These are phyloP conservation scores for Hypericum androsaemum DNA, from an alignment of 345 rosid genomes.

Conservation along the genomic window DNA sequence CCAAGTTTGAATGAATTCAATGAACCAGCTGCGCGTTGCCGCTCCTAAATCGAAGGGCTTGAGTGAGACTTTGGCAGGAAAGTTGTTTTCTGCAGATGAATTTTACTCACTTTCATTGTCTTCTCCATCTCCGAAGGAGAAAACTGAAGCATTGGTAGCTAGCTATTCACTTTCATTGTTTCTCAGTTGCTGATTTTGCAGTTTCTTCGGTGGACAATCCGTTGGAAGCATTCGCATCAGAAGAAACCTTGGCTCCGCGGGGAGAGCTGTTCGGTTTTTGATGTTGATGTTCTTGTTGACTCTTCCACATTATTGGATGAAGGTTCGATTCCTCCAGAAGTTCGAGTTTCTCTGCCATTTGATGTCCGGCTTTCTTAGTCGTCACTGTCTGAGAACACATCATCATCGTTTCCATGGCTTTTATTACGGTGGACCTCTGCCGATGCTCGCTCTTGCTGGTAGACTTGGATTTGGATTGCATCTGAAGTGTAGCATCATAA, in stretches of 20 bases:
- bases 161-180: slow-evolving; percentile 56
- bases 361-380: not conserved
- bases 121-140: slow-evolving; percentile 63
- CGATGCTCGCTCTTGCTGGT: slow-evolving; percentile 1
- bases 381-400: slow-evolving; percentile 8
- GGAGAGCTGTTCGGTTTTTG: slow-evolving; percentile 12
- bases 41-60: too few species aligned
- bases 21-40: too few species aligned
- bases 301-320: slow-evolving; percentile 3
- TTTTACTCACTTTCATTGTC: slow-evolving; percentile 64
- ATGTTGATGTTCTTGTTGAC: slow-evolving; percentile 11
- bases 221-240: not conserved
- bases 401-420: slow-evolving; percentile 9
- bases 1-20: too few species aligned
- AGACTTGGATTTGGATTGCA: slow-evolving; percentile 9
- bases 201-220: not conserved
- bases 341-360: not conserved
- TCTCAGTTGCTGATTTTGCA: slow-evolving; percentile 17
- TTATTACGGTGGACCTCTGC: slow-evolving; percentile 6
- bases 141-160: slow-evolving; percentile 86
- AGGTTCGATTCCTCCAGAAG: slow-evolving; percentile 4
- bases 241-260: not conserved
- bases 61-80: too few species aligned
- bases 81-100: too few species aligned
- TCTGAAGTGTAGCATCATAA: slow-evolving; percentile 14